Evolutionary conservation across 2,329 filamentous ascomycete genomes (phyloP).

Genomic region (Cryphonectria carpinicola): DNA sequence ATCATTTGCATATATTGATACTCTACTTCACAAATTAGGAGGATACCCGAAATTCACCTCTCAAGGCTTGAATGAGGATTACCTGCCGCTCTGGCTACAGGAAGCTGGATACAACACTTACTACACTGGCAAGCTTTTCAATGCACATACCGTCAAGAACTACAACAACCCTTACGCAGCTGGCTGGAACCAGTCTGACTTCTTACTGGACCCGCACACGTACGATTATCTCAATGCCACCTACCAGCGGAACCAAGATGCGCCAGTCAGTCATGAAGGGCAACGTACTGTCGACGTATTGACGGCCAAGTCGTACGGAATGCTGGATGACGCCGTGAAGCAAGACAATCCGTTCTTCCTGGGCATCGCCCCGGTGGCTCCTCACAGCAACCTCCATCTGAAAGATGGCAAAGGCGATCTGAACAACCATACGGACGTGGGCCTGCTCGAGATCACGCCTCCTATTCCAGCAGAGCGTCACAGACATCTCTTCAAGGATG

Average conservation of each 20-base stretch:
- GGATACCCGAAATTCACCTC: constrained; percentile 69
- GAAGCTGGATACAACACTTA: constrained; percentile 70
- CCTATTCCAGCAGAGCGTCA: constrained; percentile 64
- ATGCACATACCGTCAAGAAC: constrained; percentile 62
- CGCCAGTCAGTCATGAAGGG: constrained; percentile 41
- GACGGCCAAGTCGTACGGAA: constrained; percentile 29
- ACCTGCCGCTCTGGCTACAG: constrained; percentile 72
- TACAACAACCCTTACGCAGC: constrained; percentile 50
- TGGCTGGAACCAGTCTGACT: constrained; percentile 17
- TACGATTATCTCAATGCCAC: constrained; percentile 64
- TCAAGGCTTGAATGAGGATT: constrained; percentile 68
- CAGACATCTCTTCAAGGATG: constrained; percentile 61
- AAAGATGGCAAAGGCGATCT: not conserved
- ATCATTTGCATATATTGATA: not conserved
- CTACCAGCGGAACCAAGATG: constrained; percentile 49
- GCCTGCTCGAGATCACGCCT: constrained; percentile 43
- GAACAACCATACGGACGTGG: constrained; percentile 57
- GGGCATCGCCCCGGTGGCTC: constrained; percentile 62
- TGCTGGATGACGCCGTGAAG: constrained; percentile 7
- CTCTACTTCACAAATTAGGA: constrained; percentile 37
- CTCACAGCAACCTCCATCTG: constrained; percentile 50
- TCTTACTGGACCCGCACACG: constrained; percentile 63
- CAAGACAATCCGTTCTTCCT: constrained; percentile 64
- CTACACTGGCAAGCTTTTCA: constrained; percentile 73
- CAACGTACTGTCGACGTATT: constrained; percentile 34